Conservation (phyloP, 768 basidiomycete species). For the Candolleomyces aberdarensis region DNA sequence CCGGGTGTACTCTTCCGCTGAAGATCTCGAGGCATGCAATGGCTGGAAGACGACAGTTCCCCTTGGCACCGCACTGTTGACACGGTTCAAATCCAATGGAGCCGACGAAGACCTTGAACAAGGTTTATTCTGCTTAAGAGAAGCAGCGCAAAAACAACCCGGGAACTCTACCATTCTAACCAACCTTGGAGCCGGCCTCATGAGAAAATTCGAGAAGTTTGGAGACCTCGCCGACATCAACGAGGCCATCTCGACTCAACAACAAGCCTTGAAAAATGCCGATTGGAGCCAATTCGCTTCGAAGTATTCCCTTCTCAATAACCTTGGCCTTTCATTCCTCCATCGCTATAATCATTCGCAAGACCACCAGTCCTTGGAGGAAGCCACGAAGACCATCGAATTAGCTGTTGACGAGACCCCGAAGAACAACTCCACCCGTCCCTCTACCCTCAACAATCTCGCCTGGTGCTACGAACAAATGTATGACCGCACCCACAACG, state of each 20-base stretch:
- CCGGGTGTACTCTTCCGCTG: too few relatives aligned
- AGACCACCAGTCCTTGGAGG: background rate
- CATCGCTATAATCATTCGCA: constrained; percentile 8
- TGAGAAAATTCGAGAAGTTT: too few relatives aligned
- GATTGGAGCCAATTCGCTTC: background rate
- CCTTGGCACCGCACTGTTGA: too few relatives aligned
- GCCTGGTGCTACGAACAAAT: background rate
- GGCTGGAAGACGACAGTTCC: too few relatives aligned
- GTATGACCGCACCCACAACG: background rate
- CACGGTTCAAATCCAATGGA: too few relatives aligned
- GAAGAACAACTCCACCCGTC: background rate
- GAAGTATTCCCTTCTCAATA: background rate
- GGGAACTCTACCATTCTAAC: too few relatives aligned
- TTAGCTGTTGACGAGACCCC: background rate
- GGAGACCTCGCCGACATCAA: constrained; percentile 11
- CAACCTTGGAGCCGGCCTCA: too few relatives aligned
- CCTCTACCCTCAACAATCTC: background rate
- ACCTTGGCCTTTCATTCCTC: constrained; percentile 9
- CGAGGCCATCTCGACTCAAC: constrained; percentile 8
- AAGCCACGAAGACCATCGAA: background rate
- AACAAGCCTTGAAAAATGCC: constrained; percentile 8
- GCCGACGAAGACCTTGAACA: too few relatives aligned
- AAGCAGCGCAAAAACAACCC: too few relatives aligned
- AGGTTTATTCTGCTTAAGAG: too few relatives aligned
- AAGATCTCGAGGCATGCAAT: background rate